Percentiles rank a stretch among this genome's conserved stretches.
Conservation (phyloP, 805 yeast genomes). For the Candida piceae region DNA sequence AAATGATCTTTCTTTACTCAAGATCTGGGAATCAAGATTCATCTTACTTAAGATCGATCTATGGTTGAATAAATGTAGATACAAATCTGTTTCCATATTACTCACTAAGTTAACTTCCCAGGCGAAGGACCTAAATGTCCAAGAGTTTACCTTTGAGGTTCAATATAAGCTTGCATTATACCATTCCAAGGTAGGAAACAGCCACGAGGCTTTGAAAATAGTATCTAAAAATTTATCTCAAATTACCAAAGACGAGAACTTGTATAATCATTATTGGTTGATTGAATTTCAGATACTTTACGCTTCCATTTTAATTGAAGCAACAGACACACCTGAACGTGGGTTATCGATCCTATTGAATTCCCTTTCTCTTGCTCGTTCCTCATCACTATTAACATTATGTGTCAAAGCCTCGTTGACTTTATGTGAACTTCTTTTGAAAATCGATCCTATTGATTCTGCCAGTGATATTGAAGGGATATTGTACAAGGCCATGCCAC, state of each 20-base stretch:
- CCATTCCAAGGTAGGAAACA: constrained; percentile 18
- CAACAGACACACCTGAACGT: constrained; percentile 40
- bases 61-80: constrained; percentile 36
- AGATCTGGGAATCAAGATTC: constrained; percentile 37
- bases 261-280: constrained; percentile 37
- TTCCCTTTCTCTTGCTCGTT: constrained; percentile 43
- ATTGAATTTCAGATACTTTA: constrained; percentile 44
- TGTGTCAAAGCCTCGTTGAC: constrained; percentile 43
- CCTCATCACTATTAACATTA: constrained; percentile 40
- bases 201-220: constrained; percentile 18
- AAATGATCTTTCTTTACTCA: constrained; percentile 35
- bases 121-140: constrained; percentile 29
- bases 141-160: constrained; percentile 26
- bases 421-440: constrained; percentile 40
- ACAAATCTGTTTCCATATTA: constrained; percentile 30
- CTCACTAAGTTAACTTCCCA: constrained; percentile 29
- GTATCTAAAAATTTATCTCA: constrained; percentile 17
- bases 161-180: constrained; percentile 21
- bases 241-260: constrained; percentile 19
- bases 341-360: constrained; percentile 46
- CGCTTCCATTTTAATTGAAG: constrained; percentile 36
- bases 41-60: constrained; percentile 34
- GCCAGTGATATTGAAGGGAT: constrained; percentile 38
- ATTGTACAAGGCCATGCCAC: constrained; percentile 39
- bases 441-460: constrained; percentile 27